These are phyloP conservation scores for Diophrys sp. DNA, from an alignment of 73 alveolate genomes.

Conservation along the genomic window DNA sequence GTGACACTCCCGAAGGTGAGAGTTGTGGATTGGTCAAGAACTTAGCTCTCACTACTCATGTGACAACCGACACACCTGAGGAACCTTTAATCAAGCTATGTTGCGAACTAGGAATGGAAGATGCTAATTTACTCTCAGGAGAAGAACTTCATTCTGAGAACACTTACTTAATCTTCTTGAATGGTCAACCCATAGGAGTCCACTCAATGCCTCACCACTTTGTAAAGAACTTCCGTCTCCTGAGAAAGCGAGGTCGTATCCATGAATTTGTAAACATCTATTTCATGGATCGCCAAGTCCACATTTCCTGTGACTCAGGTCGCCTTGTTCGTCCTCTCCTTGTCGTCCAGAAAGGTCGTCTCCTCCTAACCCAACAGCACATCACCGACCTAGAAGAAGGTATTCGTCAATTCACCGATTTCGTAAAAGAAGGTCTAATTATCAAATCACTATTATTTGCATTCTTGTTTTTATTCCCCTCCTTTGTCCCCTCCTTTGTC, in stretches of 20 bases:
- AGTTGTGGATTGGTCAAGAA: slow-evolving; percentile 97
- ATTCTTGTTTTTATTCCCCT: slow-evolving; percentile 30
- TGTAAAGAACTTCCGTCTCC: slow-evolving; percentile 80
- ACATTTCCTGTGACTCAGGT: slow-evolving; percentile 94
- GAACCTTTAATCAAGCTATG: slow-evolving; percentile 72
- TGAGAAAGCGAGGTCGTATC: slow-evolving; percentile 89
- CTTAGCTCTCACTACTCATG: slow-evolving; percentile 97
- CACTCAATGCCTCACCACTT: slow-evolving; percentile 91
- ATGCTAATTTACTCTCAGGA: slow-evolving; percentile 82
- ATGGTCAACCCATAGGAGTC: slow-evolving; percentile 98
- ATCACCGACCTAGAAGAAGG: slow-evolving; percentile 67
- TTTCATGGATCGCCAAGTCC: slow-evolving; percentile 59
- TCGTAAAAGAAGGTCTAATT: slow-evolving; percentile 87
- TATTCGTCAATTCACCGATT: slow-evolving; percentile 75
- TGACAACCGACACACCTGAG: slow-evolving; percentile 91
- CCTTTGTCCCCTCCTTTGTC: slow-evolving; percentile 29
- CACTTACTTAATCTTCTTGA: slow-evolving; percentile 84
- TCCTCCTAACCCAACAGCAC: slow-evolving; percentile 72
- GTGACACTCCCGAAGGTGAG: slow-evolving; percentile 99
- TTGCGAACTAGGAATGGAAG: slow-evolving; percentile 91
- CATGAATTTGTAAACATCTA: slow-evolving; percentile 88
- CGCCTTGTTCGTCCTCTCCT: slow-evolving; percentile 97
- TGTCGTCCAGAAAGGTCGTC: slow-evolving; percentile 90
- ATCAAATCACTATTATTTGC: slow-evolving; percentile 39
- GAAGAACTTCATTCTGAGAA: slow-evolving; percentile 69